Percentiles rank a stretch among this genome's conserved stretches.
Evolutionary conservation across 2,329 filamentous ascomycete species (phyloP).

Genomic region (Cercospora janseana): DNA sequence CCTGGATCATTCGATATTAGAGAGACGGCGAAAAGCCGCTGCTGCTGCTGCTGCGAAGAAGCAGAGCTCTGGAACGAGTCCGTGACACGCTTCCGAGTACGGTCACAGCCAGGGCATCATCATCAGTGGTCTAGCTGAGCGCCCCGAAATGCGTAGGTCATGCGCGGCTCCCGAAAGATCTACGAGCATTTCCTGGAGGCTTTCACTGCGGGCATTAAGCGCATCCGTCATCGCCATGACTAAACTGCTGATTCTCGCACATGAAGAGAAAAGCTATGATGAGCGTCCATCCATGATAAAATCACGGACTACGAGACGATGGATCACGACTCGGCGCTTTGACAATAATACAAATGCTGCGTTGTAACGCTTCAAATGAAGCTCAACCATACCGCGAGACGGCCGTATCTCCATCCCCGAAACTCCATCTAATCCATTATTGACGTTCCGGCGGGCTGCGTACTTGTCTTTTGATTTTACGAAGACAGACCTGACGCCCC

Average conservation of each 20-base stretch:
- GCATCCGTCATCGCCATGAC: too few species aligned
- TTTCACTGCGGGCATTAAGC: too few species aligned
- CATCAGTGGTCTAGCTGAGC: too few species aligned
- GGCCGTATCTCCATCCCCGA: not conserved
- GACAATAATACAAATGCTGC: constrained; percentile 4
- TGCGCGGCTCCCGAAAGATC: too few species aligned
- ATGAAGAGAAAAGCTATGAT: not conserved
- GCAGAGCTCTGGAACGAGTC: not conserved
- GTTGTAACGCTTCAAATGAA: constrained; percentile 8
- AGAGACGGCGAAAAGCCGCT: constrained; percentile 4
- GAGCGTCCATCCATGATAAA: not conserved
- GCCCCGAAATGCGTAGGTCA: too few species aligned
- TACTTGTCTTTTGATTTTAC: not conserved
- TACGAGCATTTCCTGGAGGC: too few species aligned
- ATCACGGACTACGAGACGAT: constrained; percentile 9
- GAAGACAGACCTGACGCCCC: not conserved
- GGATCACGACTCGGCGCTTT: not conserved
- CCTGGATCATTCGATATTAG: constrained; percentile 10
- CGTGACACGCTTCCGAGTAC: too few species aligned
- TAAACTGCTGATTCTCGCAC: too few species aligned
- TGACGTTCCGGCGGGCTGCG: not conserved
- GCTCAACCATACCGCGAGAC: not conserved
- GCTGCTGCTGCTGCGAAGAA: not conserved
- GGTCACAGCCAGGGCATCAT: too few species aligned
- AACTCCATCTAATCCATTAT: not conserved